These are phyloP conservation scores for Esteya vermicola DNA, from an alignment of 2,329 filamentous ascomycete species.

Conservation along the genomic window DNA sequence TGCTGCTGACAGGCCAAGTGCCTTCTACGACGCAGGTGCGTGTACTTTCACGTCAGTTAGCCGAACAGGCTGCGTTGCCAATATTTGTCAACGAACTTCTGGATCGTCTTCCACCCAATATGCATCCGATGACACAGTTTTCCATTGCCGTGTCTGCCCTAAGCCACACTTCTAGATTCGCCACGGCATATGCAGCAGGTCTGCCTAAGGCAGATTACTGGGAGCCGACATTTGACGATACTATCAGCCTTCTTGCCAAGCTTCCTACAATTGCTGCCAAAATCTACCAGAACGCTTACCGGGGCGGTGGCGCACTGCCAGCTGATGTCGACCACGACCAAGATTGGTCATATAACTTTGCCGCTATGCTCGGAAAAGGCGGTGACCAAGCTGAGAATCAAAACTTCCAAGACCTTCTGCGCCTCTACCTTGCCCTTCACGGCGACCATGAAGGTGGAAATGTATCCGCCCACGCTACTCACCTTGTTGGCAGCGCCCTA, in stretches of 20 bases:
- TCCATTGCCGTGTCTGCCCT: constrained; percentile 90
- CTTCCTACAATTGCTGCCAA: constrained; percentile 92
- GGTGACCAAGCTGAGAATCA: constrained; percentile 79
- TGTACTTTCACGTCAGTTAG: constrained; percentile 69
- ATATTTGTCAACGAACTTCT: constrained; percentile 77
- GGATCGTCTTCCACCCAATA: constrained; percentile 72
- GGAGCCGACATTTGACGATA: constrained; percentile 95
- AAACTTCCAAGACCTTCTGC: constrained; percentile 87
- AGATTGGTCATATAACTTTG: constrained; percentile 99
- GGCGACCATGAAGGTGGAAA: constrained; percentile 98
- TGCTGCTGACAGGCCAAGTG: constrained; percentile 84
- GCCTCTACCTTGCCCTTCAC: constrained; percentile 89
- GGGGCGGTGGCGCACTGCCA: constrained; percentile 58
- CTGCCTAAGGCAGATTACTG: constrained; percentile 95
- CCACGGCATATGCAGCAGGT: constrained; percentile 81
- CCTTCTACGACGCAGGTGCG: constrained; percentile 73
- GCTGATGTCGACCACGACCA: constrained; percentile 66
- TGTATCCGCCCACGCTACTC: constrained; percentile 88
- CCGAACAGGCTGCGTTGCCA: constrained; percentile 72
- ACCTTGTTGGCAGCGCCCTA: constrained; percentile 86
- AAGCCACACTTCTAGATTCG: constrained; percentile 88
- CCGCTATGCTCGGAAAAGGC: constrained; percentile 83
- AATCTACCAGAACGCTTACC: constrained; percentile 89
- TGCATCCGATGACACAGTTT: constrained; percentile 98
- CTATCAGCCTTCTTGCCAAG: constrained; percentile 86